phyloP scores from a whole-genome alignment of 495 filamentous ascomycete genomes.

The Hypoxylon rickii region DNA sequence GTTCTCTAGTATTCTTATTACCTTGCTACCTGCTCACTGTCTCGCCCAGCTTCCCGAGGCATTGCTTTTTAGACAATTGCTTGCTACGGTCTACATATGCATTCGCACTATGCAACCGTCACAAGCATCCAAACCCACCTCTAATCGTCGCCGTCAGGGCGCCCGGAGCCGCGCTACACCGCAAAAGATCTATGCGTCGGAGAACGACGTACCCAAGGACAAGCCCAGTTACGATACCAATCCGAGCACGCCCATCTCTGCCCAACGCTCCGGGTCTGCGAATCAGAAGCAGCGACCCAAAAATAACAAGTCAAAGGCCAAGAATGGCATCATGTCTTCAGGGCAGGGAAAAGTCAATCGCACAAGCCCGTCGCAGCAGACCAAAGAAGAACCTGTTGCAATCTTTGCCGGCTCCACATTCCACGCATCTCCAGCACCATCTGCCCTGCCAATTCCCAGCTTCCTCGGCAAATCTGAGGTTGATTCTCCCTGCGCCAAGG shows the following conservation, averaged over 20 bases:
- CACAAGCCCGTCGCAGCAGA: conserved; percentile 37
- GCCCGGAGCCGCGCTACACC: conserved; percentile 40
- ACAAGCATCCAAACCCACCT: conserved; percentile 42
- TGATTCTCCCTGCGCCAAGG: conserved; percentile 56
- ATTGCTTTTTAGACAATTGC: conserved; percentile 9
- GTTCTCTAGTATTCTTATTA: too few species aligned
- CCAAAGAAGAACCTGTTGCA: conserved; percentile 50
- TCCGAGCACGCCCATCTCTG: conserved; percentile 43
- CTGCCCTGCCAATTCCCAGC: conserved; percentile 88
- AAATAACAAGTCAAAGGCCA: conserved; percentile 38
- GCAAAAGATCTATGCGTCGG: conserved; percentile 52
- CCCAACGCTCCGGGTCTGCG: conserved; percentile 36
- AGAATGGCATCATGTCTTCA: conserved; percentile 42
- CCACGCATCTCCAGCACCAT: conserved; percentile 91
- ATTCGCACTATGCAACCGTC: conserved; percentile 35
- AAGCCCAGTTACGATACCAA: conserved; percentile 16
- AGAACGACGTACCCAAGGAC: conserved; percentile 49
- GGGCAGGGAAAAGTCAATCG: conserved; percentile 41
- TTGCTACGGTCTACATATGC: conserved; percentile 25
- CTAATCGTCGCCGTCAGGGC: conserved; percentile 47
- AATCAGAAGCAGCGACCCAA: conserved; percentile 38
- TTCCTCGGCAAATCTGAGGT: conserved; percentile 85
- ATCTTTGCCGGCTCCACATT: conserved; percentile 95
- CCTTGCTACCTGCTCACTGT: not conserved
- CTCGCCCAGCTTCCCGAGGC: not conserved